phyloP scores from a whole-genome alignment of 2,329 filamentous ascomycete species.

The Penicillium sp. region DNA sequence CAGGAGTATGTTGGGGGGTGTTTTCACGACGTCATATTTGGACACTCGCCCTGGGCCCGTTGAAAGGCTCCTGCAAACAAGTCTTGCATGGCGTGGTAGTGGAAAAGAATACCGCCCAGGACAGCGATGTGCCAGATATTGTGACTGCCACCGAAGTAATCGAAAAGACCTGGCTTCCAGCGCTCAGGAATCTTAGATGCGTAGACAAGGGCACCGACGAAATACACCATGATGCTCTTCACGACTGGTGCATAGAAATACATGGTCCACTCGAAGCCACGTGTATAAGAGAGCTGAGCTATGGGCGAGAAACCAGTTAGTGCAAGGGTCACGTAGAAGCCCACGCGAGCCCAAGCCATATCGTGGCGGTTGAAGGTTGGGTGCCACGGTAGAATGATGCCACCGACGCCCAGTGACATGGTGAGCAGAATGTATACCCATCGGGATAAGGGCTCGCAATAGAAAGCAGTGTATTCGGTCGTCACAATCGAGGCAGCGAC shows the following conservation, averaged over 20 bases:
- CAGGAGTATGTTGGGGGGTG: background rate
- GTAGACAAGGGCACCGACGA: conserved; percentile 75
- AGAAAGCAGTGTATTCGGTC: conserved; percentile 96
- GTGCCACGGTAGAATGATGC: conserved; percentile 90
- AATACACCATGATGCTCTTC: conserved; percentile 79
- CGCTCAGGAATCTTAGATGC: conserved; percentile 86
- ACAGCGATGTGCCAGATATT: conserved; percentile 97
- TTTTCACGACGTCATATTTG: conserved; percentile 24
- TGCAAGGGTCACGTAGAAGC: conserved; percentile 80
- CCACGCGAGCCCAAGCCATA: conserved; percentile 85
- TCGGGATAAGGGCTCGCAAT: conserved; percentile 82
- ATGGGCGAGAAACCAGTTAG: conserved; percentile 83
- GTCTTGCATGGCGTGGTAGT: conserved; percentile 90
- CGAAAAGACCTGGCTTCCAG: conserved; percentile 86
- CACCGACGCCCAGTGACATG: conserved; percentile 68
- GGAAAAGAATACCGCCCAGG: conserved; percentile 89
- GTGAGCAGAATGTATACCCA: conserved; percentile 80
- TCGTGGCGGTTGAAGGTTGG: conserved; percentile 85
- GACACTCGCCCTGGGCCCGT: conserved; percentile 49
- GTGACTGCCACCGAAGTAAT: conserved; percentile 89
- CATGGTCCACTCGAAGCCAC: conserved; percentile 69
- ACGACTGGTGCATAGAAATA: conserved; percentile 82
- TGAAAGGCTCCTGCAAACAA: conserved; percentile 75
- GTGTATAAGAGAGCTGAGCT: conserved; percentile 68
- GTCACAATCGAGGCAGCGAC: conserved; percentile 94